Evolutionary conservation across 2,329 filamentous ascomycete genomes (phyloP).

Genomic region (Cladophialophora chaetospira): DNA sequence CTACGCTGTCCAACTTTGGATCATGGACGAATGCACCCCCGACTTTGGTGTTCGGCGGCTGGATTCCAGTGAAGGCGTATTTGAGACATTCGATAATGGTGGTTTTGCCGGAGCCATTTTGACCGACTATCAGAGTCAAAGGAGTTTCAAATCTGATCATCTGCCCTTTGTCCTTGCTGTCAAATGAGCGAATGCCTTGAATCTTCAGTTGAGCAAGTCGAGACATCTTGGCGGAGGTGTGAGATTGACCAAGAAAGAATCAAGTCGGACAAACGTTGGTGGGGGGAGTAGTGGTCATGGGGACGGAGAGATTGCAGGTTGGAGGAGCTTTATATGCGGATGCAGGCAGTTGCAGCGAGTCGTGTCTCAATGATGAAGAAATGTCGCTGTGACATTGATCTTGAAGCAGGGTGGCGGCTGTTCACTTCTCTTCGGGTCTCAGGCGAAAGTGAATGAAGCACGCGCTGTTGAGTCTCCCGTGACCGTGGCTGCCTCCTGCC

Average conservation of each 20-base stretch:
- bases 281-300: neutral
- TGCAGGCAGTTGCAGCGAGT: no score
- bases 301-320: neutral
- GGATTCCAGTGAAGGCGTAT: slow-evolving; percentile 92
- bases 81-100: slow-evolving; percentile 99
- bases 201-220: slow-evolving; percentile 90
- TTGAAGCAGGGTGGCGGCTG: no score
- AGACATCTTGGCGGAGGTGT: slow-evolving; percentile 42
- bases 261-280: neutral
- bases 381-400: no score
- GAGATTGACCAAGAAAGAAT: neutral
- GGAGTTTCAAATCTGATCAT: slow-evolving; percentile 86
- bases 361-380: no score
- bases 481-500: neutral
- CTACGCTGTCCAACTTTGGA: slow-evolving; percentile 82
- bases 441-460: no score
- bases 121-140: slow-evolving; percentile 92
- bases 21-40: slow-evolving; percentile 95
- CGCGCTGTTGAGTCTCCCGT: no score
- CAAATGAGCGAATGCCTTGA: slow-evolving; percentile 83
- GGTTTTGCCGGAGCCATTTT: slow-evolving; percentile 97
- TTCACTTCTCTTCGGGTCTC: no score
- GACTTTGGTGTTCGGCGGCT: slow-evolving; percentile 81
- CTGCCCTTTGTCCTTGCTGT: slow-evolving; percentile 66
- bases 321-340: no score